Conservation (phyloP, 2,329 filamentous ascomycete genomes). For the Monosporascus sp. region DNA sequence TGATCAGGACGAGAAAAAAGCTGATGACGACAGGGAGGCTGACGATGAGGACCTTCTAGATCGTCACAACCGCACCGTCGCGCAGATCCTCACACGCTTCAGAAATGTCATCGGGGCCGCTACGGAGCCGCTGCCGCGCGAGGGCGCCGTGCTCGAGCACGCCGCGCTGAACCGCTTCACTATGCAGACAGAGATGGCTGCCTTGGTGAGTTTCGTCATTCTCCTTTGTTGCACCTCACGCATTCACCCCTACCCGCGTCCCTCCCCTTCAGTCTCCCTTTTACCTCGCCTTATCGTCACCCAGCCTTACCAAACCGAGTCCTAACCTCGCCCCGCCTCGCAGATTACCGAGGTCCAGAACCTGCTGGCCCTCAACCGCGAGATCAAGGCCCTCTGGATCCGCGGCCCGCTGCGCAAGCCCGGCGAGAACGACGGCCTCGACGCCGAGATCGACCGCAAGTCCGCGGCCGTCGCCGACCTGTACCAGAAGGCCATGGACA, state of each 20-base stretch:
- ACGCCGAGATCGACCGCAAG: conserved; percentile 30
- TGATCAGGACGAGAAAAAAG: no score
- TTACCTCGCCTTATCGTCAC: background rate
- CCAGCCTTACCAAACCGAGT: background rate
- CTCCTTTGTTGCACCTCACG: background rate
- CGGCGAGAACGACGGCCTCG: conserved; percentile 34
- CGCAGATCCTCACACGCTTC: conserved; percentile 40
- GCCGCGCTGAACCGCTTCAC: conserved; percentile 35
- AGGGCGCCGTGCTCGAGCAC: conserved; percentile 30
- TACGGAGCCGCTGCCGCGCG: conserved; percentile 27
- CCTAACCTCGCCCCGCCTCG: background rate
- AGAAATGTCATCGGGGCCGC: conserved; percentile 36
- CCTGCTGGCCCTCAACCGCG: conserved; percentile 41
- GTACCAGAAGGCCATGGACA: conserved; percentile 23
- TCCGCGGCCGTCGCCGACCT: conserved; percentile 32
- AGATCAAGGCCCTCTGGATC: conserved; percentile 47
- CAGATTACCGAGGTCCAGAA: conserved; percentile 39
- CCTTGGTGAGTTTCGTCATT: conserved; percentile 25
- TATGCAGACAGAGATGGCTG: conserved; percentile 34
- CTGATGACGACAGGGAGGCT: background rate
- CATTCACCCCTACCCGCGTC: background rate
- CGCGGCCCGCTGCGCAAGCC: conserved; percentile 41
- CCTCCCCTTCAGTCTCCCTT: background rate
- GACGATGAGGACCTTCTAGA: conserved; percentile 27
- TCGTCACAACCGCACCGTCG: conserved; percentile 39